phyloP scores from a whole-genome alignment of 2,329 filamentous ascomycete genomes.

The Curvularia hawaiiensis region DNA sequence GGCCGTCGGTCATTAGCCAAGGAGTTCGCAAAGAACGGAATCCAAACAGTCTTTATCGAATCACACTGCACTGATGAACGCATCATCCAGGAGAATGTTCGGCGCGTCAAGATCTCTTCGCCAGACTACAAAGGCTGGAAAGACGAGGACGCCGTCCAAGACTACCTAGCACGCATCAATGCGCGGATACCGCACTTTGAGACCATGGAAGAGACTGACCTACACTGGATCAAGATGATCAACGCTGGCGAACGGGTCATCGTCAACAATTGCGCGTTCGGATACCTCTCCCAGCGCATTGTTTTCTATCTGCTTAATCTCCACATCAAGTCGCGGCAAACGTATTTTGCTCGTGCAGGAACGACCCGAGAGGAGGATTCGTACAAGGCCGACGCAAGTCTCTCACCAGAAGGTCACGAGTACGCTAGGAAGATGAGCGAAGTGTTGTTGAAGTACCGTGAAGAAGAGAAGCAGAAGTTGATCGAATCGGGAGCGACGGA shows the following conservation, averaged over 20 bases:
- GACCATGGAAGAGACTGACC: slow-evolving; percentile 90
- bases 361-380: slow-evolving; percentile 86
- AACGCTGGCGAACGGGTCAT: slow-evolving; percentile 92
- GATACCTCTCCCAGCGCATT: slow-evolving; percentile 94
- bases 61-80: slow-evolving; percentile 91
- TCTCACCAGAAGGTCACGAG: slow-evolving; percentile 78
- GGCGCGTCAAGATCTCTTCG: slow-evolving; percentile 96
- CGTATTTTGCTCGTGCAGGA: slow-evolving; percentile 89
- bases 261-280: slow-evolving; percentile 97
- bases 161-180: slow-evolving; percentile 89
- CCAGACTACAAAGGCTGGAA: slow-evolving; percentile 96
- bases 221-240: slow-evolving; percentile 99
- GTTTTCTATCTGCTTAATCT: slow-evolving; percentile 98
- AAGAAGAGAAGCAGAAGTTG: slow-evolving; percentile 75
- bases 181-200: slow-evolving; percentile 95
- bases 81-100: slow-evolving; percentile 95
- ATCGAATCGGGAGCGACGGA: slow-evolving; percentile 70
- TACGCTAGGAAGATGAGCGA: slow-evolving; percentile 77
- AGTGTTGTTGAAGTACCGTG: slow-evolving; percentile 78
- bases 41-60: slow-evolving; percentile 95
- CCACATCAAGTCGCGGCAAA: slow-evolving; percentile 93
- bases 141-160: slow-evolving; percentile 86
- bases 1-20: slow-evolving; percentile 86
- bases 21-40: slow-evolving; percentile 97
- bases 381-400: slow-evolving; percentile 86